Evolutionary conservation across 768 basidiomycete genomes (phyloP), one percentile per base, ranked within the genome.

Genomic region (Pulveroboletus sp.): DNA sequence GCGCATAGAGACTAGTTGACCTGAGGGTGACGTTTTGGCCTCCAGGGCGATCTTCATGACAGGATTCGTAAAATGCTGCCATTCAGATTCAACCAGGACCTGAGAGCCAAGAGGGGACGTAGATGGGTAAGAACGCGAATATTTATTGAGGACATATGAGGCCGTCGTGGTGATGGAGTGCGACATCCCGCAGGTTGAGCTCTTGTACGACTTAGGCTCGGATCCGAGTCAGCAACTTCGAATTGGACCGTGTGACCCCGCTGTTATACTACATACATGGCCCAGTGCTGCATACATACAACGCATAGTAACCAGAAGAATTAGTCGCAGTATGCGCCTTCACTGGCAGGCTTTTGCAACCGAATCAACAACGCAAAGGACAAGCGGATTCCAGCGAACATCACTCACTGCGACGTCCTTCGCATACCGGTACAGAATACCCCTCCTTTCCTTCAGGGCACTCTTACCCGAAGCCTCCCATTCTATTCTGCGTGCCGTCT

Each of bases 291-390:
- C 40, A 49, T 41, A 50, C 42, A 48, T n/a, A 40, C 43, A 41
- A 42, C 38, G 50, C 20, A 34, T 14, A 13, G 34, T 2, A 14
- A 43, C 6, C 34, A 2, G 23, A 34, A 23, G 10, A 29, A 54
- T 77, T 60, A 92, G 67, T 93, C 90, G 60, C 83, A 86, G 69
- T 88, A 91, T 19, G 89, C 90, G 22, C 90, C 90, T 43, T 82
- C 70, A 61, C 76, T 89, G 40, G 90, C 90, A 48, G 89, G 85
- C 90, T 92, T 57, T 22, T 31, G 51, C 29, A 44, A 55, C 32
- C 37, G 20, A 24, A 49, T 59, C 43, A 54, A 47, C 23, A 30
- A 45, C 24, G 48, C 9, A 14, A 17, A 44, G 31, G 12, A 19
- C 41, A 45, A 26, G 50, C 23, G 43, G 19, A 44, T 27, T 14